These are phyloP conservation scores for Fusarium globosum DNA, from an alignment of 2,329 filamentous ascomycete species.

Conservation along the genomic window DNA sequence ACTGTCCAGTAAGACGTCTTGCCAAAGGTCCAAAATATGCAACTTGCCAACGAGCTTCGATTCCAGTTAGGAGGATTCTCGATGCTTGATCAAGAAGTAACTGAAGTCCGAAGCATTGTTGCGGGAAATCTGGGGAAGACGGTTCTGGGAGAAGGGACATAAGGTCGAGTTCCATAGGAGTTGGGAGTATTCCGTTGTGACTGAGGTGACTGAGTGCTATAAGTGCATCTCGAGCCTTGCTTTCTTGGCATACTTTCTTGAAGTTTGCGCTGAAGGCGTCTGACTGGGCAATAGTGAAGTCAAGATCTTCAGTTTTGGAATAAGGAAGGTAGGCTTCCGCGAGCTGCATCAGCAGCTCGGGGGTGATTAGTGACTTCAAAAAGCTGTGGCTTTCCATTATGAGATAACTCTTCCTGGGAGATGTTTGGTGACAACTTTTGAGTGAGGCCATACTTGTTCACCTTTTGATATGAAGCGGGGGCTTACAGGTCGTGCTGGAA, in stretches of 20 bases:
- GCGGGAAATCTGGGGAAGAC: background rate
- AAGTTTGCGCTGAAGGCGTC: background rate
- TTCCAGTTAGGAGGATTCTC: background rate
- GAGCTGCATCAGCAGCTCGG: background rate
- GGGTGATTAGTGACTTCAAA: background rate
- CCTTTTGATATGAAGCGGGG: background rate
- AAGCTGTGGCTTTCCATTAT: background rate
- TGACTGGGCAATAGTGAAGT: background rate
- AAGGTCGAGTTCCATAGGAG: background rate
- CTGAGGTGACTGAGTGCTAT: background rate
- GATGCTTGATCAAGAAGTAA: background rate
- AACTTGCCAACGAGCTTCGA: conserved; percentile 9
- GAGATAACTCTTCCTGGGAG: accelerated
- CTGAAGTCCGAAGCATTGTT: conserved; percentile 6
- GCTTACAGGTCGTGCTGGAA: background rate
- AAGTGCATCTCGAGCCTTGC: background rate
- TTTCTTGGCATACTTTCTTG: background rate
- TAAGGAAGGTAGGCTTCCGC: background rate
- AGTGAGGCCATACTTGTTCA: accelerated
- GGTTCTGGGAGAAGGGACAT: background rate
- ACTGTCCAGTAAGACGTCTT: background rate
- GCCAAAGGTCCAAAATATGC: background rate
- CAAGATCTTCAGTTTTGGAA: background rate
- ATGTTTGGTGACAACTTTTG: background rate
- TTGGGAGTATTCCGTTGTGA: background rate